phyloP scores from a whole-genome alignment of 139 green algal genomes.

The Haematococcus sp. region DNA sequence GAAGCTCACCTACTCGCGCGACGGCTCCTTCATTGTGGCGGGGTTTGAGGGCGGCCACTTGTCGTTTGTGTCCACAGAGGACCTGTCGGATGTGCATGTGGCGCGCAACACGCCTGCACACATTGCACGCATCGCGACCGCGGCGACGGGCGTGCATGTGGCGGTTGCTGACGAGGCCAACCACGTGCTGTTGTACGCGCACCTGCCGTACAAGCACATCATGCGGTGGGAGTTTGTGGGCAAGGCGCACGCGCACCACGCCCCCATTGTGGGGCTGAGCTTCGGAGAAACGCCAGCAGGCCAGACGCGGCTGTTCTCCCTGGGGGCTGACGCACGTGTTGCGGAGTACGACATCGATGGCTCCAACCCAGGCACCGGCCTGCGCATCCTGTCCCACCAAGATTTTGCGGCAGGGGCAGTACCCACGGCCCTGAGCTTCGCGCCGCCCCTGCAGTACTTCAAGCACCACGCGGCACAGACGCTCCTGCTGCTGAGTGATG shows the following conservation, averaged over 20 bases:
- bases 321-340: constrained; percentile 62
- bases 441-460: constrained; percentile 66
- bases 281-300: constrained; percentile 61
- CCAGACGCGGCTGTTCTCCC: constrained; percentile 61
- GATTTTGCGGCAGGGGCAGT: not conserved
- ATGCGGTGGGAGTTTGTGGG: constrained; percentile 71
- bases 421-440: constrained; percentile 57
- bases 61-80: constrained; percentile 26
- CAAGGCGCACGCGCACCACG: constrained; percentile 51
- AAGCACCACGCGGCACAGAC: constrained; percentile 49
- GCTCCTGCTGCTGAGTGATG: constrained; percentile 63
- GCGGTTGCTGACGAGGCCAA: constrained; percentile 33
- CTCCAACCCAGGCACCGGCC: constrained; percentile 15
- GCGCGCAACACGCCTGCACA: constrained; percentile 26
- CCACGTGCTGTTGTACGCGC: constrained; percentile 52
- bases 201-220: constrained; percentile 49
- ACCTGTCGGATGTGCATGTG: constrained; percentile 20
- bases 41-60: constrained; percentile 38
- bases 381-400: constrained; percentile 9
- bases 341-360: constrained; percentile 63
- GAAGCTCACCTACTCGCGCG: constrained; percentile 32
- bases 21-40: constrained; percentile 36
- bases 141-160: constrained; percentile 22
- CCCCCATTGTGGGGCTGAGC: constrained; percentile 37
- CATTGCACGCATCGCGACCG: constrained; percentile 21